Evolutionary conservation across 805 yeast genomes (phyloP), one percentile per base, ranked within the genome.

Genomic region (Metschnikowia matae): DNA sequence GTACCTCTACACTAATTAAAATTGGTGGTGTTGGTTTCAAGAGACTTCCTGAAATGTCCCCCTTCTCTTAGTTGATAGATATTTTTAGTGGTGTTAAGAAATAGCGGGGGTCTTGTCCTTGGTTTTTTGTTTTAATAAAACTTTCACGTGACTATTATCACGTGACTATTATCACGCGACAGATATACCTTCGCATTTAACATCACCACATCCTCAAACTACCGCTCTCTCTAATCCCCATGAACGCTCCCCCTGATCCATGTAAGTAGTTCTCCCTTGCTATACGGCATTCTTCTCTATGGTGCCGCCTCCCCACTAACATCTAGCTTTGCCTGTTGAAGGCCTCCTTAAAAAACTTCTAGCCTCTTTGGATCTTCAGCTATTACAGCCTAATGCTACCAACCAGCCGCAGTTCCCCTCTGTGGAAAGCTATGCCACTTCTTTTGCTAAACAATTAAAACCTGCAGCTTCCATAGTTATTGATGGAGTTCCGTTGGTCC

Each of bases 401-500:
- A 15, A 40, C 20, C 55, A 50, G 40, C 58, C 58, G 2, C 53
- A 48, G 23, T 58, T 52, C 46, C 62, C 70, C 29, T 69, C 62
- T 43, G 69, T 72, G 6, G 77, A 73, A 52, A 59, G 67, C 3
- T 74, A 73, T 49, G 77, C 74, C 21, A 70, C 70, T 13, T 77
- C 70, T 57, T 71, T 70, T 57, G 78, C 78, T 3, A 82, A 80
- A 38, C 83, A 79, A 50, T 65, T 83, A 38, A 76, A 79, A 52
- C 70, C 72, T 1, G 66, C 73, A 26, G 71, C 82, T 33, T 80
- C 86, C 8, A 75, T 83, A 14, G 75, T 83, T 11, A 61, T 83
- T 32, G 80, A 83, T 57, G 87, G 87, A 0, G 71, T 77, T 23
- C 87, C 87, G 10, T 67, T 80, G 44, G 57, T 62, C 8, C 63